phyloP scores from a whole-genome alignment of 306 rosid species.

The Castanea sativa region DNA sequence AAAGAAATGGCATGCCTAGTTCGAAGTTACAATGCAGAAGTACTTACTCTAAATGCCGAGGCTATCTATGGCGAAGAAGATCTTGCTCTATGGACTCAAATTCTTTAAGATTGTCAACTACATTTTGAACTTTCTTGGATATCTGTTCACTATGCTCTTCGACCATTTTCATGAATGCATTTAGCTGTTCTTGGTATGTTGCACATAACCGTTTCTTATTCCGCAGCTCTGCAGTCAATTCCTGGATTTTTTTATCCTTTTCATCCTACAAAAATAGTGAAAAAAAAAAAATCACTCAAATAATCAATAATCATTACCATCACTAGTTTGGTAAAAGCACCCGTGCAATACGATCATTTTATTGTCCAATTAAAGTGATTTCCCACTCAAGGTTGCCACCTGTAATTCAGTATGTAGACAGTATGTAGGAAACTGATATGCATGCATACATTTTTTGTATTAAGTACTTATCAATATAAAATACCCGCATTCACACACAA shows the following conservation, averaged over 20 bases:
- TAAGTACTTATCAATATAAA: neutral
- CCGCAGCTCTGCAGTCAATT: slow-evolving; percentile 82
- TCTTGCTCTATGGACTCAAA: slow-evolving; percentile 63
- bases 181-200: slow-evolving; percentile 75
- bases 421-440: neutral
- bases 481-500: neutral
- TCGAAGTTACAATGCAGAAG: neutral
- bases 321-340: neutral
- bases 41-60: slow-evolving; percentile 39
- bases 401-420: neutral
- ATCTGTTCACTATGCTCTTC: slow-evolving; percentile 78
- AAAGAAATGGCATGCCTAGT: neutral
- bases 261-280: slow-evolving; percentile 61
- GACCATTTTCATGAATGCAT: slow-evolving; percentile 64
- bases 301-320: neutral
- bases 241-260: slow-evolving; percentile 89
- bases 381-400: slow-evolving; percentile 1
- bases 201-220: slow-evolving; percentile 76
- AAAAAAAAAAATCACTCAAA: slow-evolving; percentile 15
- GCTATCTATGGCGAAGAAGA: slow-evolving; percentile 53
- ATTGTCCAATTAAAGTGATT: neutral
- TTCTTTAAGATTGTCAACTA: slow-evolving; percentile 74
- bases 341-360: neutral
- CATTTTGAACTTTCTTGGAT: slow-evolving; percentile 61
- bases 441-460: neutral